Evolutionary conservation across 2,329 filamentous ascomycete species (phyloP).

Genomic region (Aureobasidium sp.): DNA sequence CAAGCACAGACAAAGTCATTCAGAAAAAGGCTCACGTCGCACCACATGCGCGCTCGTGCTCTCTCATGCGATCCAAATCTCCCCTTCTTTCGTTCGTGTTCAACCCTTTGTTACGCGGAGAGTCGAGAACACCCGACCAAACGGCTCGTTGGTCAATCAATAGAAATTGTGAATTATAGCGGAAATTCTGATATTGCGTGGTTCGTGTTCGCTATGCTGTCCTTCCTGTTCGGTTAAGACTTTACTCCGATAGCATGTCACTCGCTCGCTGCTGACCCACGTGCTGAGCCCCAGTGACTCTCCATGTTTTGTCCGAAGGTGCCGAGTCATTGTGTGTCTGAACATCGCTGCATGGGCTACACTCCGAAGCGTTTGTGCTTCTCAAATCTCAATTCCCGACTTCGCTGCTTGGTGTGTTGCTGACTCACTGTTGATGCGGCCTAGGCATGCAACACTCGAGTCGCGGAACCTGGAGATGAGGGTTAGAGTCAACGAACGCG

Average conservation of each 20-base stretch:
- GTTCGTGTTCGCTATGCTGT: neutral
- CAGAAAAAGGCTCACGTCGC: neutral
- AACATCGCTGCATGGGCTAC: neutral
- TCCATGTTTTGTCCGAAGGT: neutral
- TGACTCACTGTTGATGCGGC: neutral
- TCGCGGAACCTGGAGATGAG: neutral
- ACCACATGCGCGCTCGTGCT: conserved; percentile 8
- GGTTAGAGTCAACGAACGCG: neutral
- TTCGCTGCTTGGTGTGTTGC: neutral
- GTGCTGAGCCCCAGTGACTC: too few relatives aligned
- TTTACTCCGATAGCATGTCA: neutral
- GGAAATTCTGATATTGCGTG: neutral
- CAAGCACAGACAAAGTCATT: neutral
- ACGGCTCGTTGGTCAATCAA: neutral
- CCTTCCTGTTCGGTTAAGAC: neutral
- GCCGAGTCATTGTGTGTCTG: neutral
- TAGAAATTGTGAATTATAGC: neutral
- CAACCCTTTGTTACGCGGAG: neutral
- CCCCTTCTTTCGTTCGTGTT: neutral
- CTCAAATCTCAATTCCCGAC: neutral
- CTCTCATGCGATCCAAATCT: neutral
- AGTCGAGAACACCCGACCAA: neutral
- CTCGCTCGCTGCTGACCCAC: neutral
- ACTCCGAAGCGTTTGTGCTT: neutral
- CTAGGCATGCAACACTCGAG: neutral